phyloP scores from a whole-genome alignment of 352 stramenopile species.

The Phytopythium chamaehyphon region DNA sequence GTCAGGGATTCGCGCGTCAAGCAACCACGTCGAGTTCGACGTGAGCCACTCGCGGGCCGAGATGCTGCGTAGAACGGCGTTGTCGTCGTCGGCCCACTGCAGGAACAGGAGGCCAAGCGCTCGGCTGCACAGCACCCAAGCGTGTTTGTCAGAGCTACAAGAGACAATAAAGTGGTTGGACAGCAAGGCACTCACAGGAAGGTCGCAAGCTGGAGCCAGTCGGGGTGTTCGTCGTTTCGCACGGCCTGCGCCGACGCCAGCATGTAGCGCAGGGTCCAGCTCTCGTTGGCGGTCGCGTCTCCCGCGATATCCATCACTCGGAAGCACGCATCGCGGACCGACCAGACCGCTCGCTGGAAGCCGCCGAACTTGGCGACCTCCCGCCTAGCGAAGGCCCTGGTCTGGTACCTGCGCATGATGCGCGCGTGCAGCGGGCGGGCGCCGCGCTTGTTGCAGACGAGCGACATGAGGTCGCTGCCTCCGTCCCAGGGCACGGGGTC shows the following conservation, averaged over 20 bases:
- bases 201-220: conserved; percentile 75
- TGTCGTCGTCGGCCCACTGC: conserved; percentile 70
- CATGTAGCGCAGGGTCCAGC: conserved; percentile 75
- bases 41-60: conserved; percentile 70
- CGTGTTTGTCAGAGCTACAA: background rate
- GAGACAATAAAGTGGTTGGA: too few species aligned
- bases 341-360: conserved; percentile 52
- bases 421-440: conserved; percentile 48
- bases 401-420: conserved; percentile 80
- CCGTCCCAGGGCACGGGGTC: conserved; percentile 62
- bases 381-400: conserved; percentile 35
- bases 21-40: conserved; percentile 59
- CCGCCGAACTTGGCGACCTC: conserved; percentile 41
- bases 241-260: conserved; percentile 52
- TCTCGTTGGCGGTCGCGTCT: conserved; percentile 33
- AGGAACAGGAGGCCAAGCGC: conserved; percentile 74
- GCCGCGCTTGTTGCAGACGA: conserved; percentile 69
- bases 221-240: conserved; percentile 63
- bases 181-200: conserved; percentile 70
- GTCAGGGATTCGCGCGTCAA: conserved; percentile 51
- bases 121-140: conserved; percentile 21
- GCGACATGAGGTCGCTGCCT: conserved; percentile 57
- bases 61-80: conserved; percentile 57
- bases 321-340: conserved; percentile 54
- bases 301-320: conserved; percentile 59